These are phyloP conservation scores for Talaromyces albobiverticillius DNA, from an alignment of 2,329 filamentous ascomycete species.

Conservation along the genomic window DNA sequence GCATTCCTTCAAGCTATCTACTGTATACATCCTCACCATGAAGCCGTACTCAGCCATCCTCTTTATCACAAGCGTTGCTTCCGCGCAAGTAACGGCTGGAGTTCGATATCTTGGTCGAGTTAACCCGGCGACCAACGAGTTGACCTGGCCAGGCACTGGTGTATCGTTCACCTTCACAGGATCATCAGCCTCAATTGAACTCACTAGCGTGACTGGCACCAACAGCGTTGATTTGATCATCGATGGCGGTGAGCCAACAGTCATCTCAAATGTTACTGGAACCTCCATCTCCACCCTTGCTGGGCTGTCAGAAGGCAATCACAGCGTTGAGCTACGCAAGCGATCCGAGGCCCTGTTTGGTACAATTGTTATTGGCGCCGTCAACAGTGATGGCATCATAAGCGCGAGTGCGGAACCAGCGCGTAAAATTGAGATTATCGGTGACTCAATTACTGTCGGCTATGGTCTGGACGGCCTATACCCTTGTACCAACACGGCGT, in stretches of 20 bases:
- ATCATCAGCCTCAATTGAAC: neutral
- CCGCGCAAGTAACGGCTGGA: neutral
- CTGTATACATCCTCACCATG: neutral
- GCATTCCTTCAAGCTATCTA: neutral
- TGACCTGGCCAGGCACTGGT: conserved; percentile 12
- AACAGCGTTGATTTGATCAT: conserved; percentile 9
- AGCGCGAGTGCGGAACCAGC: neutral
- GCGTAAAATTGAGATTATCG: conserved; percentile 9
- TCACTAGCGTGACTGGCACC: conserved; percentile 1
- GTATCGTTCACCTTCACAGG: conserved; percentile 3
- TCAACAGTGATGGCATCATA: conserved; percentile 3
- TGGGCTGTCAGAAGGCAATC: conserved; percentile 1
- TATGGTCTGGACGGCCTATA: conserved; percentile 6
- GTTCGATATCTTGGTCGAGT: conserved; percentile 9
- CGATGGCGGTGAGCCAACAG: neutral
- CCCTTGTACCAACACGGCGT: conserved; percentile 9
- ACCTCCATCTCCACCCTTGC: conserved; percentile 1
- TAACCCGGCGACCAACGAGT: conserved; percentile 4
- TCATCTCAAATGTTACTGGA: conserved; percentile 5
- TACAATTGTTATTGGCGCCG: conserved; percentile 1
- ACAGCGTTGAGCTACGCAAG: conserved; percentile 8
- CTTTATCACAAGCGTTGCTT: neutral
- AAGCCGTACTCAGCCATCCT: neutral
- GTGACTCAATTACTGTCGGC: conserved; percentile 12
- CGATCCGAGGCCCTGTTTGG: conserved; percentile 10